Evolutionary conservation across 169 alveolate species (phyloP), one percentile per base, ranked within the genome.

Genomic region (Plasmodium reichenowi): DNA sequence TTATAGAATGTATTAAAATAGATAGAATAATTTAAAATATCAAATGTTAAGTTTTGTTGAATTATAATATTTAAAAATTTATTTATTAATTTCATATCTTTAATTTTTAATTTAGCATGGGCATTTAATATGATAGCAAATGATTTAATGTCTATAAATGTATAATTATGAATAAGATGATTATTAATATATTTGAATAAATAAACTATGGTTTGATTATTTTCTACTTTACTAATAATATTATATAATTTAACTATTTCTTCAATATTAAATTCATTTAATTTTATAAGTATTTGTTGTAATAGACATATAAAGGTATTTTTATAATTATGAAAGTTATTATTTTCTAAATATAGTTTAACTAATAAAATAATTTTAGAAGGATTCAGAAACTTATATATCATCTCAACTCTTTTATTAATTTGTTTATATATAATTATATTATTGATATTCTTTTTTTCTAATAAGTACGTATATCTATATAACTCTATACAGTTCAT

Each of bases 321-420:
- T 58, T 58, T 48, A 74, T 71, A 71, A 13, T 22, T 29, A 60
- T 72, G 71, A 45, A 86, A 62, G n/a, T 86, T 73, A 2, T 54
- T 24, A 60, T 86, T 86, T 45, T 86, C 76, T 86, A 86, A 24
- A 60, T 71, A 86, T 54, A 86, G 62, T 66, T 71, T 86, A 20
- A 86, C 62, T 86, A 86, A 71, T 29, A 86, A 74, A 26, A 86
- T 15, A 71, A 86, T 70, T 45, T 86, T 86, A 8, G 75, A 32
- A n/a, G 92, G 92, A 15, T 22, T 86, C 8, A 86, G 15, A 62
- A 86, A 86, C 47, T 86, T 86, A 56, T 86, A 86, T 58, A 86
- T 86, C 92, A 86, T 86, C 71, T 86, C 92, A 43, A 86, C 87
- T 86, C 92, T 86, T 38, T 59, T 86, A 68, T 86, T 86, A 45